phyloP scores from a whole-genome alignment of 495 filamentous ascomycete species.

The Penicillium cinerascens region DNA sequence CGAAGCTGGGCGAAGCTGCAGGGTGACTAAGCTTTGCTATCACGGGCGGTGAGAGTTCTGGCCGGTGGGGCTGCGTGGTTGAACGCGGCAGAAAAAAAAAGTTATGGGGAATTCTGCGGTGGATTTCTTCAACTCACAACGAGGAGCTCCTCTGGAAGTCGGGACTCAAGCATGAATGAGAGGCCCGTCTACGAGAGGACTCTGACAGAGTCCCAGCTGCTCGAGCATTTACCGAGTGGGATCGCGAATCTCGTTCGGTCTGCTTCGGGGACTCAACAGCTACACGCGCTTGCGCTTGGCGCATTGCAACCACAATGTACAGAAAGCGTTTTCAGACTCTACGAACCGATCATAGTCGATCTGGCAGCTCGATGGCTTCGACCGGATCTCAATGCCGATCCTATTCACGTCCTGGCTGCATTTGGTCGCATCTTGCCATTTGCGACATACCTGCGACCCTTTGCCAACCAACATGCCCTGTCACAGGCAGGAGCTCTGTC shows the following conservation, averaged over 20 bases:
- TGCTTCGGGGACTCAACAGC: constrained; percentile 59
- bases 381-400: constrained; percentile 41
- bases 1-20: constrained; percentile 15
- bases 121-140: constrained; percentile 18
- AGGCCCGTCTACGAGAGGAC: constrained; percentile 45
- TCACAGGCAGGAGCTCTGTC: constrained; percentile 41
- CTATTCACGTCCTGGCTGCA: constrained; percentile 57
- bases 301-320: constrained; percentile 65
- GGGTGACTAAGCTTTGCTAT: constrained; percentile 20
- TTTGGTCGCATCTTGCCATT: constrained; percentile 79
- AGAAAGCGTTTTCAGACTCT: constrained; percentile 63
- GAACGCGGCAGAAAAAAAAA: constrained; percentile 44
- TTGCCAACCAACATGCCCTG: constrained; percentile 44
- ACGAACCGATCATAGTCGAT: constrained; percentile 72
- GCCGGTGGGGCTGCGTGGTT: constrained; percentile 31
- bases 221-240: constrained; percentile 60
- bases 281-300: constrained; percentile 63
- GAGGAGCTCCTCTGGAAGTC: constrained; percentile 36
- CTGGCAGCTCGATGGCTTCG: constrained; percentile 71
- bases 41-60: constrained; percentile 30
- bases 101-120: constrained; percentile 19
- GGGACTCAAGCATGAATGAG: constrained; percentile 38
- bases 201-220: constrained; percentile 43
- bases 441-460: constrained; percentile 61
- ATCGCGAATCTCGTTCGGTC: constrained; percentile 60